Conservation (phyloP, 495 filamentous ascomycete species). For the Apodospora peruviana region DNA sequence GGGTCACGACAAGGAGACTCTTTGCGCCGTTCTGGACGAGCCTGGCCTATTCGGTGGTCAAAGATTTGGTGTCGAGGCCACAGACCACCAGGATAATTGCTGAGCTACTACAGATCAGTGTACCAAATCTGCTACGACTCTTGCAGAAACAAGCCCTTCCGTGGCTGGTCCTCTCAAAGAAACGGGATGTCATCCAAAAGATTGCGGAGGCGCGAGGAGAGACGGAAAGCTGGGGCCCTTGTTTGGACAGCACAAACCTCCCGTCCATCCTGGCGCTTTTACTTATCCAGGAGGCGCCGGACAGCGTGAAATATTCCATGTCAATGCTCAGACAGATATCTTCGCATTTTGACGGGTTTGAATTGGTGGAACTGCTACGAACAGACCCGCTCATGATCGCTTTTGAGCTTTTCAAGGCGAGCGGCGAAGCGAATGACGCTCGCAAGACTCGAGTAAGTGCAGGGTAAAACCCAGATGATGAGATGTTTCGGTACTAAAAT, state of each 20-base stretch:
- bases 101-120: conserved; percentile 67
- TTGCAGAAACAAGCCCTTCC: conserved; percentile 82
- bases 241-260: conserved; percentile 60
- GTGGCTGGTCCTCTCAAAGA: conserved; percentile 72
- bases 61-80: conserved; percentile 72
- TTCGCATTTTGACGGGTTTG: conserved; percentile 58
- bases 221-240: conserved; percentile 29
- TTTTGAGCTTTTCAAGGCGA: conserved; percentile 76
- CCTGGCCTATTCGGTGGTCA: conserved; percentile 71
- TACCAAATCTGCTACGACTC: conserved; percentile 64
- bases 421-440: conserved; percentile 60
- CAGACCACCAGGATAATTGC: conserved; percentile 76
- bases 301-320: conserved; percentile 66
- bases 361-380: conserved; percentile 63
- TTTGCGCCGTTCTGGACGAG: conserved; percentile 84
- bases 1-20: conserved; percentile 55
- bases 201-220: conserved; percentile 70
- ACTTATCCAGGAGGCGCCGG: conserved; percentile 60
- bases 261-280: conserved; percentile 74
- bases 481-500: conserved; percentile 9
- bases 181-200: conserved; percentile 69
- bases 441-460: conserved; percentile 46
- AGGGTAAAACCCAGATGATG: background rate
- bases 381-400: conserved; percentile 70
- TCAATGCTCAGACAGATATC: conserved; percentile 59